Conservation (phyloP, 2,329 filamentous ascomycete species). For the Bipolaris zeicola region DNA sequence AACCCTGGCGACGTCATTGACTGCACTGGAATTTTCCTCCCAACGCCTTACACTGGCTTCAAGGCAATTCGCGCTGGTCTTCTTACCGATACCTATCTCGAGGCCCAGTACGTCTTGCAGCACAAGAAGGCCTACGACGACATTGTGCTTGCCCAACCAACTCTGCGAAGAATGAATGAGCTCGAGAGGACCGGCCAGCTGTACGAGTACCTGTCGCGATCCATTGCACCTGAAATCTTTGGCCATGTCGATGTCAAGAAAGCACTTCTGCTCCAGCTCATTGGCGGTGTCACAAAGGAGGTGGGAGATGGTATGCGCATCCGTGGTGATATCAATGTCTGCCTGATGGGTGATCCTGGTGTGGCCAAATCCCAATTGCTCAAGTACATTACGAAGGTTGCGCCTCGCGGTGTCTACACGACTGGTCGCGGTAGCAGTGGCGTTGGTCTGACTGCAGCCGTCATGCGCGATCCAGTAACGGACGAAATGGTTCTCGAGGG, state of each 20-base stretch:
- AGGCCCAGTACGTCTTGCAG: conserved; percentile 90
- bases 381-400: conserved; percentile 98
- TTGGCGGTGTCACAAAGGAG: conserved; percentile 94
- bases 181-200: conserved; percentile 86
- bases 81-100: conserved; percentile 95
- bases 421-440: conserved; percentile 81
- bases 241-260: conserved; percentile 98
- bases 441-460: conserved; percentile 80
- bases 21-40: conserved; percentile 92
- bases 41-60: conserved; percentile 98
- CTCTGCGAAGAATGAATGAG: conserved; percentile 83
- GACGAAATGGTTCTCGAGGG: conserved; percentile 86
- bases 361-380: conserved; percentile 98
- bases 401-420: conserved; percentile 87
- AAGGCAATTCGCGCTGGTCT: conserved; percentile 94
- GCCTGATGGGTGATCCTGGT: conserved; percentile 98
- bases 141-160: conserved; percentile 79
- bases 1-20: conserved; percentile 95
- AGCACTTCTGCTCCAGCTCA: conserved; percentile 89
- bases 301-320: conserved; percentile 99
- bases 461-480: conserved; percentile 83
- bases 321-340: conserved; percentile 98
- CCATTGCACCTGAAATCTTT: conserved; percentile 96
- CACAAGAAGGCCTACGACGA: conserved; percentile 99
- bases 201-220: conserved; percentile 93